phyloP scores from a whole-genome alignment of 1,284 basidiomycete genomes.

The Inonotus obliquus region DNA sequence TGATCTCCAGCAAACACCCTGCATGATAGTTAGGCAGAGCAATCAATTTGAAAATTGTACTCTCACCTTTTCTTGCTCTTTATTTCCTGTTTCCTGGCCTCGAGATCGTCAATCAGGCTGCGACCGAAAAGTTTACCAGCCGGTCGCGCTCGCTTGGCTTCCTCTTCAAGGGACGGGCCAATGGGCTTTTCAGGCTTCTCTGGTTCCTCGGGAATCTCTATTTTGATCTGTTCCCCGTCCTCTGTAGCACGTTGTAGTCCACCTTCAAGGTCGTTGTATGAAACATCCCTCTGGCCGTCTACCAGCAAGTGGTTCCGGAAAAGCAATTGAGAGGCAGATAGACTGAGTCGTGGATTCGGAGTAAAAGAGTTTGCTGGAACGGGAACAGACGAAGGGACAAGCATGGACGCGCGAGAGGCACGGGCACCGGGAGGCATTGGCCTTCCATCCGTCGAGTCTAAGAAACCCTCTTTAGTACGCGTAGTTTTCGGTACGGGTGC shows the following conservation, averaged over 20 bases:
- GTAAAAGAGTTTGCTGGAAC: constrained; percentile 66
- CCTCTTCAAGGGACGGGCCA: constrained; percentile 28
- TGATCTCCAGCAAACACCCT: constrained; percentile 73
- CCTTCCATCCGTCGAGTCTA: constrained; percentile 56
- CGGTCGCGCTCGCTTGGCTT: constrained; percentile 44
- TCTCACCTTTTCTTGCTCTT: constrained; percentile 66
- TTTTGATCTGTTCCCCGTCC: constrained; percentile 66
- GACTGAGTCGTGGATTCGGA: constrained; percentile 66
- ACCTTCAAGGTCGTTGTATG: constrained; percentile 55
- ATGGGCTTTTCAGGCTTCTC: constrained; percentile 29
- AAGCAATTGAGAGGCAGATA: constrained; percentile 72
- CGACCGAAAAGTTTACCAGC: constrained; percentile 76
- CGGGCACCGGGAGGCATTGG: constrained; percentile 67
- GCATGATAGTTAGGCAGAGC: constrained; percentile 10
- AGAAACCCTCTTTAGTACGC: constrained; percentile 50
- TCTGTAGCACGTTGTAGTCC: constrained; percentile 58
- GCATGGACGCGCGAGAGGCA: constrained; percentile 39
- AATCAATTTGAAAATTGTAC: background rate
- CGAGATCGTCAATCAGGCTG: constrained; percentile 78
- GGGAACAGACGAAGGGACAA: constrained; percentile 31
- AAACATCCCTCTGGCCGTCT: constrained; percentile 57
- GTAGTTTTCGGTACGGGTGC: constrained; percentile 27
- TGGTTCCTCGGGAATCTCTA: constrained; percentile 37
- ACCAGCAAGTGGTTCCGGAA: constrained; percentile 72
- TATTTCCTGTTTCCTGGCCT: constrained; percentile 70